These are phyloP conservation scores for Tylopilus felleus DNA, from an alignment of 768 basidiomycete genomes.

Conservation along the genomic window DNA sequence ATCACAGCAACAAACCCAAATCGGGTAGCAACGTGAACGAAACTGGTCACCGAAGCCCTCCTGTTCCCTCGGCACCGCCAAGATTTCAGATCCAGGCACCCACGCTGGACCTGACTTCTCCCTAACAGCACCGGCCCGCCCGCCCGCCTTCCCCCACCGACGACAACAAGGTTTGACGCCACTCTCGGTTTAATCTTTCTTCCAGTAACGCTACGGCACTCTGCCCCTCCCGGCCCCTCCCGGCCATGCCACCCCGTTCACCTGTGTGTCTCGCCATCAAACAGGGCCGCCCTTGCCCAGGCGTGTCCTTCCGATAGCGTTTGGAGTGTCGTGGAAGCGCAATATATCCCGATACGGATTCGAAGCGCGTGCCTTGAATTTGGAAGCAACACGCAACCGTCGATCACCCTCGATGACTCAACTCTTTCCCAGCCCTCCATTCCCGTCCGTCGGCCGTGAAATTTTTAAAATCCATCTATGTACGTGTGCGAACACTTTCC, in stretches of 20 bases:
- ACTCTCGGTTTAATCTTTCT: conserved; percentile 18
- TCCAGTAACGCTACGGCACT: background rate
- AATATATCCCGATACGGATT: conserved; percentile 23
- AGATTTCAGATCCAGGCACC: conserved; percentile 40
- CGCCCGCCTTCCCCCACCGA: conserved; percentile 19
- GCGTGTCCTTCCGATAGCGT: background rate
- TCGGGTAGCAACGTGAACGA: conserved; percentile 34
- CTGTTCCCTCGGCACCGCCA: conserved; percentile 43
- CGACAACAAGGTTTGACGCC: conserved; percentile 15
- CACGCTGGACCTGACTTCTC: conserved; percentile 16
- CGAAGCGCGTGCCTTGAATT: conserved; percentile 27
- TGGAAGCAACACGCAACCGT: conserved; percentile 24
- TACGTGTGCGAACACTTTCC: background rate
- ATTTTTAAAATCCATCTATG: background rate
- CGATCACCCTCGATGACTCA: conserved; percentile 30
- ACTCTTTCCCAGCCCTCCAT: conserved; percentile 3
- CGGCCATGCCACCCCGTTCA: conserved; percentile 1
- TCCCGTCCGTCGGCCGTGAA: conserved; percentile 17
- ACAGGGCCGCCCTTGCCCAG: conserved; percentile 6
- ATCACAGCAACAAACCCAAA: conserved; percentile 33
- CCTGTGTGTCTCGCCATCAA: conserved; percentile 3
- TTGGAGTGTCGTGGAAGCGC: conserved; percentile 1
- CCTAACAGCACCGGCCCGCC: conserved; percentile 17
- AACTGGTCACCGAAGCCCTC: conserved; percentile 27
- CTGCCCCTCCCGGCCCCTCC: conserved; percentile 10